Evolutionary conservation across 2,329 filamentous ascomycete genomes (phyloP).

Genomic region (Xylariaceae sp.): DNA sequence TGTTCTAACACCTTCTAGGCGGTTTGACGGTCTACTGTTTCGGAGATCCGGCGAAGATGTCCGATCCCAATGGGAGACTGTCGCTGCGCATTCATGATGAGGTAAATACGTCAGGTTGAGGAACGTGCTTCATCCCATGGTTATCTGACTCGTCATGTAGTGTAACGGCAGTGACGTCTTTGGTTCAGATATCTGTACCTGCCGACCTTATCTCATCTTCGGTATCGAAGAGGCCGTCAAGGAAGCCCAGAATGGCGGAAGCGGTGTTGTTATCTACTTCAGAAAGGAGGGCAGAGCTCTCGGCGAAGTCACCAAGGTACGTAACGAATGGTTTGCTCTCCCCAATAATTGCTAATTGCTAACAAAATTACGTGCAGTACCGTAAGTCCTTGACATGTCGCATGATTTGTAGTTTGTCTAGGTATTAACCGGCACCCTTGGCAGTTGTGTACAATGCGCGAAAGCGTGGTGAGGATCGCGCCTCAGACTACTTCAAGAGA

Average conservation of each 20-base stretch:
- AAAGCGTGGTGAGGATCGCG: constrained; percentile 72
- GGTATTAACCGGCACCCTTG: constrained; percentile 18
- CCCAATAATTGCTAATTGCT: constrained; percentile 28
- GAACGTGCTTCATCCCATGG: not conserved
- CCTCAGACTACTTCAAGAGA: constrained; percentile 90
- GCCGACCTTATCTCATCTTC: constrained; percentile 90
- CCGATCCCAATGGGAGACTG: constrained; percentile 72
- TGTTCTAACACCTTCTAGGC: constrained; percentile 39
- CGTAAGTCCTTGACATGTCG: constrained; percentile 35
- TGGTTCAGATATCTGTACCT: constrained; percentile 96
- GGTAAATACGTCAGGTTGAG: constrained; percentile 34
- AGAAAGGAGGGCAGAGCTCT: constrained; percentile 92
- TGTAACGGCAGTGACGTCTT: constrained; percentile 98
- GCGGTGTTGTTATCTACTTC: constrained; percentile 96
- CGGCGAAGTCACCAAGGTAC: constrained; percentile 91
- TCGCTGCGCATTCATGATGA: constrained; percentile 76
- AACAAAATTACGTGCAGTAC: constrained; percentile 37
- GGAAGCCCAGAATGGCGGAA: constrained; percentile 89
- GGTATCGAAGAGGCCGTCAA: constrained; percentile 97
- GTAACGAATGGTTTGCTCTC: constrained; percentile 21
- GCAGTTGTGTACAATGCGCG: constrained; percentile 69
- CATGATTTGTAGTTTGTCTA: constrained; percentile 16
- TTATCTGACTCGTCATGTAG: constrained; percentile 31
- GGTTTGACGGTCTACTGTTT: constrained; percentile 97
- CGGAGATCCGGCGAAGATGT: constrained; percentile 89